Percentiles rank a stretch among this genome's conserved stretches.
Conservation (phyloP, 1,139 yeast species). For the Yarrowia galli region DNA sequence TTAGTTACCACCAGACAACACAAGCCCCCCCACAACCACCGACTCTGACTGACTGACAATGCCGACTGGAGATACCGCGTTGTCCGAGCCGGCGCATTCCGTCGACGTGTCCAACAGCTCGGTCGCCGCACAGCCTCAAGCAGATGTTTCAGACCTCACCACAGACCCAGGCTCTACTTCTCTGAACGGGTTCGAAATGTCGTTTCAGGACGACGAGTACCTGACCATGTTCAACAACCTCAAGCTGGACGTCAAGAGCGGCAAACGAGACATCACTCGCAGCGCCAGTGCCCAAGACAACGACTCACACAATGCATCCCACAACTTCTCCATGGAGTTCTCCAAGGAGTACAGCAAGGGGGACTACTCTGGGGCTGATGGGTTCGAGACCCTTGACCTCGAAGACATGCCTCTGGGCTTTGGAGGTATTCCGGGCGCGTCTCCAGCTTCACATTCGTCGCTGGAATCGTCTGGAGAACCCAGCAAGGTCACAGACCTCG, state of each 20-base stretch:
- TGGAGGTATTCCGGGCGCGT: background rate
- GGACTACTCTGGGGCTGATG: background rate
- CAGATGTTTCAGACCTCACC: background rate
- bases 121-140: background rate
- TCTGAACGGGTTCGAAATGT: conserved; percentile 18
- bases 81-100: background rate
- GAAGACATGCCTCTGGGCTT: conserved; percentile 8
- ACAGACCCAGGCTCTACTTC: background rate
- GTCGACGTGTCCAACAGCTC: background rate
- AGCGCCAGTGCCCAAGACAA: background rate
- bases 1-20: background rate
- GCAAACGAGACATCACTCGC: conserved; percentile 5
- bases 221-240: conserved; percentile 25
- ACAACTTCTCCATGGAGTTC: background rate
- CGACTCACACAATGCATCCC: background rate
- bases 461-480: conserved; percentile 26
- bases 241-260: conserved; percentile 33
- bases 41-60: background rate
- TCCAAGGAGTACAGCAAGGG: background rate
- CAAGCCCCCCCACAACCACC: background rate
- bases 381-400: conserved; percentile 22
- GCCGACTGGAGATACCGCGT: conserved; percentile 21
- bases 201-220: conserved; percentile 22
- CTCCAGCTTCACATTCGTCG: conserved; percentile 14
- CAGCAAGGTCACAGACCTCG: conserved; percentile 18